Evolutionary conservation across 2,329 filamentous ascomycete genomes (phyloP).

Genomic region (Diaporthe humulicola): DNA sequence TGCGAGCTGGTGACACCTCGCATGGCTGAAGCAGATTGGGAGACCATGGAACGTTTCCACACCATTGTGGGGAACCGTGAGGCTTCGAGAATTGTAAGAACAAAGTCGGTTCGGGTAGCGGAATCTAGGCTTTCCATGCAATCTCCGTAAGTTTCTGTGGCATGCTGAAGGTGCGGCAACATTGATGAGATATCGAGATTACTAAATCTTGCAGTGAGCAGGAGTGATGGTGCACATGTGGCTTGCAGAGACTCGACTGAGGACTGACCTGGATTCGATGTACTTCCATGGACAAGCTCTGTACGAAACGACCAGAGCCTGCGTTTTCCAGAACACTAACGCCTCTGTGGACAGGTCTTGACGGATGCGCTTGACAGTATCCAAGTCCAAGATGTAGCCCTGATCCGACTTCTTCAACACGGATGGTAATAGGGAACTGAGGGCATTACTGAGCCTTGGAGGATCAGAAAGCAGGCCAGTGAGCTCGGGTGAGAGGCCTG

Average conservation of each 20-base stretch:
- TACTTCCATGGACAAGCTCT: conserved; percentile 24
- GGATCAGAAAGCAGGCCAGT: conserved; percentile 1
- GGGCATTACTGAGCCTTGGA: not conserved
- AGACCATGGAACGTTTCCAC: conserved; percentile 7
- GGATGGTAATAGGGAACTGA: not conserved
- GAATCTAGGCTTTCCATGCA: not conserved
- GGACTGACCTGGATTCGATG: conserved; percentile 3
- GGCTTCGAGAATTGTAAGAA: conserved; percentile 14
- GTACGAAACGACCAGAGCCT: conserved; percentile 14
- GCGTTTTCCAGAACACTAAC: not conserved
- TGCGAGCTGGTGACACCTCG: not conserved
- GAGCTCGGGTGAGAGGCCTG: not conserved
- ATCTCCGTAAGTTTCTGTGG: not conserved
- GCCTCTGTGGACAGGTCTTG: not conserved
- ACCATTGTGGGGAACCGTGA: not conserved
- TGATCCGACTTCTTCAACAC: not conserved
- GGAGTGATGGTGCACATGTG: not conserved
- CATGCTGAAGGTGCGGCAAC: not conserved
- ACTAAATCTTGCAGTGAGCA: not conserved
- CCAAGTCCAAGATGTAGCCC: not conserved
- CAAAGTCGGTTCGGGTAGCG: not conserved
- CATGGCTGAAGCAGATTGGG: not conserved
- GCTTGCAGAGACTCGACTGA: not conserved
- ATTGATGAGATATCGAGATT: not conserved
- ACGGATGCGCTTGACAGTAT: not conserved